phyloP scores from a whole-genome alignment of 2,329 filamentous ascomycete species.

The Cladorrhinum sp. region DNA sequence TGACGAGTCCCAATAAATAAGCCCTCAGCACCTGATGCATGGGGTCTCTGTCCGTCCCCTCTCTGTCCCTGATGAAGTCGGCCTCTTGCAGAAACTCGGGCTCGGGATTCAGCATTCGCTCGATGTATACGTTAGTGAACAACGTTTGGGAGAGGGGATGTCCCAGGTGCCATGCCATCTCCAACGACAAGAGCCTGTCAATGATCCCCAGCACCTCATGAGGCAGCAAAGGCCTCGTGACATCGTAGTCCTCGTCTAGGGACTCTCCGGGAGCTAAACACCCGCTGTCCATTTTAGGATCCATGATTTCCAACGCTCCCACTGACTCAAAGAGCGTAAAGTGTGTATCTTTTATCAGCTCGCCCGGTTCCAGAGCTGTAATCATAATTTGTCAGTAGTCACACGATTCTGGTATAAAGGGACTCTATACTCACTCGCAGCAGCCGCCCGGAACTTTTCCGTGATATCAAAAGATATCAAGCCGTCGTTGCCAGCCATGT shows the following conservation, averaged over 20 bases:
- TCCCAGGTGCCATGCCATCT: slow-evolving; percentile 98
- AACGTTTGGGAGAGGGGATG: slow-evolving; percentile 92
- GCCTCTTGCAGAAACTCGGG: slow-evolving; percentile 63
- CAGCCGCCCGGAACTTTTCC: slow-evolving; percentile 51
- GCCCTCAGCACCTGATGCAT: slow-evolving; percentile 69
- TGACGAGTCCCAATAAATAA: slow-evolving; percentile 82
- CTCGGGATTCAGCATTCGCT: slow-evolving; percentile 71
- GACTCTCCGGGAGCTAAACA: slow-evolving; percentile 73
- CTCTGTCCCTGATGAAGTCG: slow-evolving; percentile 51
- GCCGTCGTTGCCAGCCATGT: slow-evolving; percentile 45
- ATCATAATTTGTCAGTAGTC: slow-evolving; percentile 27
- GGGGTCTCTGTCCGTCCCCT: slow-evolving; percentile 35
- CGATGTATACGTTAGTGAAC: slow-evolving; percentile 88
- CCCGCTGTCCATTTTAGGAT: slow-evolving; percentile 97
- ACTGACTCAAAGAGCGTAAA: slow-evolving; percentile 96
- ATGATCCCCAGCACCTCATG: slow-evolving; percentile 89
- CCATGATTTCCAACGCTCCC: slow-evolving; percentile 93
- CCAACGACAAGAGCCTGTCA: slow-evolving; percentile 85
- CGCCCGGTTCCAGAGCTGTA: slow-evolving; percentile 72
- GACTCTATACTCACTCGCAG: slow-evolving; percentile 50
- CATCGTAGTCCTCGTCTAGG: slow-evolving; percentile 81
- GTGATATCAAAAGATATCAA: slow-evolving; percentile 59
- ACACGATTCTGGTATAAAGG: background rate
- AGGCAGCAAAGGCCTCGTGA: slow-evolving; percentile 63
- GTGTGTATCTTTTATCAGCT: slow-evolving; percentile 87